Percentiles rank a stretch among this genome's conserved stretches.
phyloP scores from a whole-genome alignment of 805 yeast genomes.

The Zygosaccharomyces lentus region DNA sequence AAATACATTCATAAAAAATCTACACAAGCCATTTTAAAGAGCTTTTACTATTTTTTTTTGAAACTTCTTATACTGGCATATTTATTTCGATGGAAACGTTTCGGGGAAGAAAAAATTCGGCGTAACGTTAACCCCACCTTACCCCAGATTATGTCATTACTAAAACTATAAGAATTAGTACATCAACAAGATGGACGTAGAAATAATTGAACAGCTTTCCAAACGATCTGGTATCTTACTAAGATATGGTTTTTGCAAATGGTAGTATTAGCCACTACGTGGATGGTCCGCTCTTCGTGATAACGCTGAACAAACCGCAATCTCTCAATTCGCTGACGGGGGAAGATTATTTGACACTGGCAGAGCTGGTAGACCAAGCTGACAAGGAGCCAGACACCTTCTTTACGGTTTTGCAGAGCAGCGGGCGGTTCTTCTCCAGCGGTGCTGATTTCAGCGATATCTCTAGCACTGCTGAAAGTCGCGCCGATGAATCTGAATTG shows the following conservation, averaged over 20 bases:
- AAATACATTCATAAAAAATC: no score
- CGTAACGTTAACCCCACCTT: not conserved
- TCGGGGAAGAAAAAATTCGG: no score
- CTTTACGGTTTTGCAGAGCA: constrained; percentile 61
- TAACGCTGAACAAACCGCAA: constrained; percentile 60
- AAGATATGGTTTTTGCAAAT: not conserved
- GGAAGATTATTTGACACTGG: constrained; percentile 58
- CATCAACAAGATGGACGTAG: not conserved
- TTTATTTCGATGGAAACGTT: no score
- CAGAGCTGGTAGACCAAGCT: constrained; percentile 56
- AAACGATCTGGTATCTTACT: not conserved
- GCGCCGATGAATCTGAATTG: constrained; percentile 24
- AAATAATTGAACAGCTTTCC: not conserved
- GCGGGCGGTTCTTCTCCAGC: constrained; percentile 75
- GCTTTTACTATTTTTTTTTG: no score
- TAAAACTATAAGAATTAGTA: not conserved
- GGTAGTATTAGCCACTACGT: constrained; percentile 15
- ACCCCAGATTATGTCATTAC: no score
- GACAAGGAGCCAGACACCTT: constrained; percentile 56
- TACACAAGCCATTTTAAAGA: no score
- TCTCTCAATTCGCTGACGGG: constrained; percentile 64
- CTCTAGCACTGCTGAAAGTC: constrained; percentile 14
- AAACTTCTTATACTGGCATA: no score
- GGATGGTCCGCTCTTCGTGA: constrained; percentile 44
- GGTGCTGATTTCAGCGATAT: constrained; percentile 67